Percentiles rank a stretch among this genome's conserved stretches.
phyloP scores from a whole-genome alignment of 2,329 filamentous ascomycete genomes.

The Monascus ruber region DNA sequence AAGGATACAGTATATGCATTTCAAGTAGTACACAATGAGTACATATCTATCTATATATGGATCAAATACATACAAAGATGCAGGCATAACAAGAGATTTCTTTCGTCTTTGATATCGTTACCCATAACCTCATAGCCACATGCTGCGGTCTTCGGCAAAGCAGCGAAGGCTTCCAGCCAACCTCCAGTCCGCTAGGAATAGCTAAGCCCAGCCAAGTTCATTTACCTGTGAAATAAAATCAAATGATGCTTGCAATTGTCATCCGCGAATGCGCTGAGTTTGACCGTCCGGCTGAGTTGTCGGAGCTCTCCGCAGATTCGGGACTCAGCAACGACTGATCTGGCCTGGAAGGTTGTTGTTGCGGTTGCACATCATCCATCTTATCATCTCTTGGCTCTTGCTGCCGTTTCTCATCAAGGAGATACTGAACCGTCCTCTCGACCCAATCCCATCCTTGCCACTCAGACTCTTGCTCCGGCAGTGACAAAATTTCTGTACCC shows the following conservation, averaged over 20 bases:
- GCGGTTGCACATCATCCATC: constrained; percentile 2
- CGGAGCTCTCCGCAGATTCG: constrained; percentile 11
- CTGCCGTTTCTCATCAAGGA: constrained; percentile 39
- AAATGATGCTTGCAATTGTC: constrained; percentile 38
- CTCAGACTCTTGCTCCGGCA: constrained; percentile 48
- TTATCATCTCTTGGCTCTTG: constrained; percentile 9
- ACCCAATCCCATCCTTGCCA: constrained; percentile 76
- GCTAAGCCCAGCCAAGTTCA: no score
- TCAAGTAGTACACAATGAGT: no score
- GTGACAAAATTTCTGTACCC: constrained; percentile 25
- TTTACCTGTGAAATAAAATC: constrained; percentile 3
- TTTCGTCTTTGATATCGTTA: constrained; percentile 2
- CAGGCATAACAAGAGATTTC: no score
- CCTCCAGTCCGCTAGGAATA: no score
- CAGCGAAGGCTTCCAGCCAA: no score
- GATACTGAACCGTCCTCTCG: constrained; percentile 49
- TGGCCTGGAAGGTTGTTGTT: constrained; percentile 1
- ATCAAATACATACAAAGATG: no score
- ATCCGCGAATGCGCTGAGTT: constrained; percentile 30
- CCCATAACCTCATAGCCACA: constrained; percentile 6
- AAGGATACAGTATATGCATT: no score
- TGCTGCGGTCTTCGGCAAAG: no score
- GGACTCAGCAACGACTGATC: constrained; percentile 11
- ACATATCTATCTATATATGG: no score
- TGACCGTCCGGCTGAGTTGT: constrained; percentile 13